Evolutionary conservation across 768 basidiomycete species (phyloP), one percentile per base, ranked within the genome.

Genomic region (Russula brevipes): DNA sequence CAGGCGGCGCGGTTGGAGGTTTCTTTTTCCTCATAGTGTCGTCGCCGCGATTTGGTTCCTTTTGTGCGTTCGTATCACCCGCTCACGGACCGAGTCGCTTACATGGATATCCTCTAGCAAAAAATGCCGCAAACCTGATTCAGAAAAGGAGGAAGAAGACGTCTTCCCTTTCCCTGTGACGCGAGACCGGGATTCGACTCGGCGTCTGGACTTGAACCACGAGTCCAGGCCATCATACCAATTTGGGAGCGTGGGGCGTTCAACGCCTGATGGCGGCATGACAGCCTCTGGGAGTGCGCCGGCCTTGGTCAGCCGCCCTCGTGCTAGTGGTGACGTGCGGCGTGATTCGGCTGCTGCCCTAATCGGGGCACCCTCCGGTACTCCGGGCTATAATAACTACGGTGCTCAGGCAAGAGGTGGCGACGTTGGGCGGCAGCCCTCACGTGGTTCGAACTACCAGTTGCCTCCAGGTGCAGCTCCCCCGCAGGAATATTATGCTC

Each of bases 161-260:
- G 35, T 62, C 19, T 54, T 68, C 30, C 67, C 67, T 14, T 68
- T 63, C 38, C 67, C 67, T 33, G 65, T 66, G 17, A 66, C 61
- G 10, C 65, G 65, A 36, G 65, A 59, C 38, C 50, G 65, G 35
- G 51, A 57, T 42, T 65, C 45, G 14, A 55, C 42, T n/a, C 47
- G 49, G 16, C 52, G 54, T 36, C 47, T 63, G 50, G 65, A 67
- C 31, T 53, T 67, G 36, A 24, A 30, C 33, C 45, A 42, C 45
- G 65, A 66, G 52, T 59, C 65, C 12, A 63, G 57, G 61, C 61
- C 65, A 61, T 68, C 65, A 61, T 68, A 68, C n/a, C 41, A 46
- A 33, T 60, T 66, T 39, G 65, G 65, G 46, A 51, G 46, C 31
- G 67, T 68, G 54, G 67, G 65, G 12, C 55, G 50, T 31, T 16